These are phyloP conservation scores for Cyclanthera cordifolia DNA, from an alignment of 306 rosid species.

Conservation along the genomic window DNA sequence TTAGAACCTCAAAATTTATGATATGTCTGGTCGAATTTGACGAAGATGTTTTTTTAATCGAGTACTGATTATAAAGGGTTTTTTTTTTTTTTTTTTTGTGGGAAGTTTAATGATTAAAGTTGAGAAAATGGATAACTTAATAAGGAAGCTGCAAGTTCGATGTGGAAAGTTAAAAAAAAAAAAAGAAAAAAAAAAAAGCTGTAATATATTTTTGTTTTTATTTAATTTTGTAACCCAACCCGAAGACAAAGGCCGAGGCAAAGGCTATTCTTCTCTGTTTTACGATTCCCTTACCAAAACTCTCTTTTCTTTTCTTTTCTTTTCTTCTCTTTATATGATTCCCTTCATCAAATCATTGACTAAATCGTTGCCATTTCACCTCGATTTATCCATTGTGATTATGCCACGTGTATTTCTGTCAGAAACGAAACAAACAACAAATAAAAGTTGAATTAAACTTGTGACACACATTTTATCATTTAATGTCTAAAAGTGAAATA, in stretches of 20 bases:
- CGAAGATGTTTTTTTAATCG: too few species aligned
- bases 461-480: not conserved
- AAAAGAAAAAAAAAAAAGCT: not conserved
- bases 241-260: slow-evolving; percentile 4
- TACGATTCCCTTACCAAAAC: not conserved
- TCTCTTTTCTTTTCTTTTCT: not conserved
- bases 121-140: slow-evolving; percentile 10
- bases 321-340: not conserved
- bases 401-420: not conserved
- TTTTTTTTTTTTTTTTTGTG: not conserved
- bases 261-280: slow-evolving; percentile 11
- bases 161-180: slow-evolving; percentile 10
- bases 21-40: too few species aligned
- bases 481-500: not conserved
- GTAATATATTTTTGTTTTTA: not conserved
- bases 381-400: not conserved
- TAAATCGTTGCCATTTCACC: too few species aligned
- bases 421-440: not conserved
- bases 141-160: slow-evolving; percentile 5
- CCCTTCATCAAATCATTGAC: too few species aligned
- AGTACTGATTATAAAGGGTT: too few species aligned
- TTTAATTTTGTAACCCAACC: slow-evolving; percentile 9
- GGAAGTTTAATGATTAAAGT: not conserved
- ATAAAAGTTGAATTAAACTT: not conserved
- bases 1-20: too few species aligned